A percentile compares a stretch with the other conserved stretches of the same genome.
Evolutionary conservation across 2,329 filamentous ascomycete species (phyloP).

Genomic region (Botryotinia calthae): DNA sequence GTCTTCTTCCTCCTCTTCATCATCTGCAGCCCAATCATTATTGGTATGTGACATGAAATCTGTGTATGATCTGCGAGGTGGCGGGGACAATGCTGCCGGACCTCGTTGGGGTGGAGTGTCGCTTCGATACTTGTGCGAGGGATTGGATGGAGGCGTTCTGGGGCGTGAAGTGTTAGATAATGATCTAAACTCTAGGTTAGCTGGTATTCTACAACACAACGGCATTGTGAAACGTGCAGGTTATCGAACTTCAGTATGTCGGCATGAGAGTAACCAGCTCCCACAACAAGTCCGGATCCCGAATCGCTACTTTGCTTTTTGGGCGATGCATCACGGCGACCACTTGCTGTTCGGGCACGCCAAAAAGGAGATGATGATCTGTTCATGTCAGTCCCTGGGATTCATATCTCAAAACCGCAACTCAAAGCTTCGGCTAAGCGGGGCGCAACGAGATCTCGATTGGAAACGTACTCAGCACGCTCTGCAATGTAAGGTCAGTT

Average conservation of each 20-base stretch:
- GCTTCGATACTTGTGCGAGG: slow-evolving; percentile 51
- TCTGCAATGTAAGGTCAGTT: slow-evolving; percentile 7
- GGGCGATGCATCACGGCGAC: slow-evolving; percentile 51
- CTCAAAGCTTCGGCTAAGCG: slow-evolving; percentile 16
- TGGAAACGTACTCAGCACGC: slow-evolving; percentile 21
- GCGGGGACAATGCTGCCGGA: slow-evolving; percentile 54
- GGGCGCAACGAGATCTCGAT: slow-evolving; percentile 13
- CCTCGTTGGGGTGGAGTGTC: slow-evolving; percentile 56
- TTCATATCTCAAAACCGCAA: not conserved
- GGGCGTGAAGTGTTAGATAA: slow-evolving; percentile 63
- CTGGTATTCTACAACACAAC: not conserved
- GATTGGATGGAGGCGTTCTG: slow-evolving; percentile 69
- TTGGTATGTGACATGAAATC: slow-evolving; percentile 79
- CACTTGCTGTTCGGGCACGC: slow-evolving; percentile 59
- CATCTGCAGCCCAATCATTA: slow-evolving; percentile 76
- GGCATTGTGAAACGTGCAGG: slow-evolving; percentile 53
- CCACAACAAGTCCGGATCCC: slow-evolving; percentile 71
- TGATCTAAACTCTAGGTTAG: slow-evolving; percentile 46
- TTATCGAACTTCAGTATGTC: slow-evolving; percentile 88
- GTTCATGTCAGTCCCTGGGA: slow-evolving; percentile 33
- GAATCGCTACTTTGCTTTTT: slow-evolving; percentile 56
- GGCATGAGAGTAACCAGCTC: slow-evolving; percentile 93
- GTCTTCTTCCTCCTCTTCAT: slow-evolving; percentile 65
- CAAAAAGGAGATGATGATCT: slow-evolving; percentile 90
- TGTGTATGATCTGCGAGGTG: slow-evolving; percentile 71